Evolutionary conservation across 169 alveolate species (phyloP), one percentile per base, ranked within the genome.

Genomic region (Cystoisospora suis): DNA sequence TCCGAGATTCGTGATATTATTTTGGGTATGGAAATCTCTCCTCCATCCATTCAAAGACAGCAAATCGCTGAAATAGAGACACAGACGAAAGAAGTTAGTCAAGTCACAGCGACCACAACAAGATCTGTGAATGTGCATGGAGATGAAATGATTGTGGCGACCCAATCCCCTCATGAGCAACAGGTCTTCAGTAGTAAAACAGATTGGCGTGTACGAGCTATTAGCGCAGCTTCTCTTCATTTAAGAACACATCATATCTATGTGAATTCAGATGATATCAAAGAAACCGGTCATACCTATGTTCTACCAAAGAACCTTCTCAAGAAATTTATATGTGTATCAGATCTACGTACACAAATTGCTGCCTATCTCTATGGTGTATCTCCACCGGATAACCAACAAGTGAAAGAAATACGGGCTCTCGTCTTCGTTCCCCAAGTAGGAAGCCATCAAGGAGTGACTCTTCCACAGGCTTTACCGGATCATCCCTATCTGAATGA

Each of bases 11-110:
- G 99, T 92, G 99, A 99, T 94, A 99, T 99, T 87, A 98, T 99
- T 46, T 94, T 99, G 65, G 99, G 99, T 45, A 98, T 99, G 99
- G 99, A 99, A 94, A 98, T 99, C 87, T 97, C 99, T 9, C 99
- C 99, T 2, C 99, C 99, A 27, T 96, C 99, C 87, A 88, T 98
- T 59, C 99, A 97, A 94, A 94, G 98, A 81, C 99, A 97, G 95
- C 98, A 98, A 94, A 98, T 97, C 49, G 99, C 98, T 34, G 99
- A 97, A 87, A 96, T 98, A 59, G 99, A 97, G 89, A 97, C 97
- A 89, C 96, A 94, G 92, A 96, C 96, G 58, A 96, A 96, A 91
- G 98, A 93, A 85, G 96, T 96, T 70, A 94, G 59, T 81, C 97
- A 95, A 80, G 95, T 96, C 92, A 96, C 95, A 72, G 95, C 97